phyloP scores from a whole-genome alignment of 2,329 filamentous ascomycete species.

The Penicillium sp. region DNA sequence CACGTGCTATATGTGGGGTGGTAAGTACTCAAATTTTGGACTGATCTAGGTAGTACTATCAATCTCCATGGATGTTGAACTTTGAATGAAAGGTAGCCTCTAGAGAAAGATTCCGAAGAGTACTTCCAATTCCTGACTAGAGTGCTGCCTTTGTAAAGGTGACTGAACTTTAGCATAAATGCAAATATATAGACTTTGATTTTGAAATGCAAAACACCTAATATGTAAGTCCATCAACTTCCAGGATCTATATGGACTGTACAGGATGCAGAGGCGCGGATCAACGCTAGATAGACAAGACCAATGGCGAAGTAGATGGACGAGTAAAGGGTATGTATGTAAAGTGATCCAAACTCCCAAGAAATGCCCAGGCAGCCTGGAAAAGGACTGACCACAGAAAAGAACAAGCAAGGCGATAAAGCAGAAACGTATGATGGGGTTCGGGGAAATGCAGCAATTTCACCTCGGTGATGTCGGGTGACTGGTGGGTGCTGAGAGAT shows the following conservation, averaged over 20 bases:
- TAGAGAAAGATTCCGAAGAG: background rate
- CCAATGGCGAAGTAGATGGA: constrained; percentile 8
- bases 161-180: background rate
- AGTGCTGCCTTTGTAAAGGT: background rate
- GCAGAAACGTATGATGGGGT: background rate
- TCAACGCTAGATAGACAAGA: constrained; percentile 4
- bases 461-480: constrained; percentile 37
- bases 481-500: constrained; percentile 40
- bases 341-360: constrained; percentile 17
- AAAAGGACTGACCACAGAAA: constrained; percentile 7
- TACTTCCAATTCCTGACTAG: background rate
- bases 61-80: background rate
- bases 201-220: background rate
- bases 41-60: background rate
- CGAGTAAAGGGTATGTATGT: constrained; percentile 15
- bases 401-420: background rate
- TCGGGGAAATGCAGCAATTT: background rate
- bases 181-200: background rate
- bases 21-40: background rate
- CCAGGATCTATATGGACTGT: constrained; percentile 1
- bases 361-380: constrained; percentile 16
- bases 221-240: background rate
- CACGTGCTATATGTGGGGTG: constrained; percentile 9
- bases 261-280: background rate
- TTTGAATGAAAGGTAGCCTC: background rate